Conservation (phyloP, 441 rosid genomes). For the Isatis lusitanica region DNA sequence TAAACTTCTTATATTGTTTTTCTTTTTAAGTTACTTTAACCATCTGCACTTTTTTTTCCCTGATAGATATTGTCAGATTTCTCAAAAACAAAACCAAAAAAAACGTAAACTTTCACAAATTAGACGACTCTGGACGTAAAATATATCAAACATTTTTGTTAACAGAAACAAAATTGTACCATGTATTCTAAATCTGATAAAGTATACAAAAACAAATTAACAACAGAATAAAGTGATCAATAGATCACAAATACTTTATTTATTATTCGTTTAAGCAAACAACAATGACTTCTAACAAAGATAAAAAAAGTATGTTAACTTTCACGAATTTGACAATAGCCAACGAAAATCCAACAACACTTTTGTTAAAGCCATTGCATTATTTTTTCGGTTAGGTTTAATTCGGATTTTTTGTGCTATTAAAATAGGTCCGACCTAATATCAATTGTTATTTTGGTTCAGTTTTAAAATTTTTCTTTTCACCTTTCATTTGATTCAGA, state of each 20-base stretch:
- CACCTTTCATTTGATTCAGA: background rate
- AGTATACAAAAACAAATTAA: conserved; percentile 13
- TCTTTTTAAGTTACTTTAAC: conserved; percentile 11
- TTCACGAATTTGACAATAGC: background rate
- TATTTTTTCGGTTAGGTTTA: background rate
- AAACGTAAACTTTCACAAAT: conserved; percentile 36
- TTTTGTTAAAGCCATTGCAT: background rate
- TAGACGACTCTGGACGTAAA: conserved; percentile 15
- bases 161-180: conserved; percentile 16
- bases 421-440: background rate
- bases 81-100: conserved; percentile 12
- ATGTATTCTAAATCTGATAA: conserved; percentile 1
- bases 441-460: background rate
- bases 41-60: conserved; percentile 2
- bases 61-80: conserved; percentile 25
- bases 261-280: background rate
- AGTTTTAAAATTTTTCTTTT: background rate
- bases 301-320: background rate
- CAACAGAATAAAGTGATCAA: background rate
- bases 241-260: background rate
- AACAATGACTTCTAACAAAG: background rate
- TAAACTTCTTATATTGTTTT: background rate
- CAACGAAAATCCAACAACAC: background rate
- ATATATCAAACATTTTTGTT: conserved; percentile 18
- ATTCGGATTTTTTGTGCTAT: background rate